These are phyloP conservation scores for Euphorbia peplus DNA, from an alignment of 345 rosid species.

Conservation along the genomic window DNA sequence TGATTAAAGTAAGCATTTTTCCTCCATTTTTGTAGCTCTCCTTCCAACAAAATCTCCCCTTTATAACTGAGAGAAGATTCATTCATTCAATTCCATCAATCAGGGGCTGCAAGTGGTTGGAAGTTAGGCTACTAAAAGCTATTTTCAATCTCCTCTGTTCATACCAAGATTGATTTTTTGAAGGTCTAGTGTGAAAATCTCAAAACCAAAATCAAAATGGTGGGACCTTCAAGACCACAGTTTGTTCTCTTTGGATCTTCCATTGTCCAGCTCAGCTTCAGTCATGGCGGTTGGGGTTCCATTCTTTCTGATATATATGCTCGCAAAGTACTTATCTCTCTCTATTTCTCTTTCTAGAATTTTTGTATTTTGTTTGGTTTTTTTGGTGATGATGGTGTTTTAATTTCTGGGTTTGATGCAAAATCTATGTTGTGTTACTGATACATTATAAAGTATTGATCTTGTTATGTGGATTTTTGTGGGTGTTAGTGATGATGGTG, in stretches of 20 bases:
- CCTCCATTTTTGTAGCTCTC: too few relatives aligned
- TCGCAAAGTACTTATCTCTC: constrained; percentile 63
- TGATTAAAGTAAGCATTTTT: too few relatives aligned
- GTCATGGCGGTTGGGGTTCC: constrained; percentile 94
- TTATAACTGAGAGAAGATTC: too few relatives aligned
- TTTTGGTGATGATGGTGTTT: too few relatives aligned
- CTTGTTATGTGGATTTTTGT: not conserved
- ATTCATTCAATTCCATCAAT: too few relatives aligned
- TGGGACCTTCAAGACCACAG: constrained; percentile 82
- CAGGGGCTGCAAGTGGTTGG: too few relatives aligned
- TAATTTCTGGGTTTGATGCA: too few relatives aligned
- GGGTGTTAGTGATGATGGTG: not conserved
- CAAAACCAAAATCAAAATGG: constrained; percentile 38
- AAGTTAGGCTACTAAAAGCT: too few relatives aligned
- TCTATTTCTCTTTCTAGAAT: not conserved
- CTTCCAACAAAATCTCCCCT: too few relatives aligned
- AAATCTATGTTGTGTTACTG: too few relatives aligned
- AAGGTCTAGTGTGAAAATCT: not conserved
- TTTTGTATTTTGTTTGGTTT: not conserved
- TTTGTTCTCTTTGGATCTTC: constrained; percentile 96
- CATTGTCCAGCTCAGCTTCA: constrained; percentile 87
- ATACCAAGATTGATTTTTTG: not conserved
- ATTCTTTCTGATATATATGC: constrained; percentile 83
- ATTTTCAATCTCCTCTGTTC: not conserved
- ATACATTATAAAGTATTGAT: not conserved